phyloP scores from a whole-genome alignment of 192 early-diverging fungal genomes.

The Umbelopsis sp. region DNA sequence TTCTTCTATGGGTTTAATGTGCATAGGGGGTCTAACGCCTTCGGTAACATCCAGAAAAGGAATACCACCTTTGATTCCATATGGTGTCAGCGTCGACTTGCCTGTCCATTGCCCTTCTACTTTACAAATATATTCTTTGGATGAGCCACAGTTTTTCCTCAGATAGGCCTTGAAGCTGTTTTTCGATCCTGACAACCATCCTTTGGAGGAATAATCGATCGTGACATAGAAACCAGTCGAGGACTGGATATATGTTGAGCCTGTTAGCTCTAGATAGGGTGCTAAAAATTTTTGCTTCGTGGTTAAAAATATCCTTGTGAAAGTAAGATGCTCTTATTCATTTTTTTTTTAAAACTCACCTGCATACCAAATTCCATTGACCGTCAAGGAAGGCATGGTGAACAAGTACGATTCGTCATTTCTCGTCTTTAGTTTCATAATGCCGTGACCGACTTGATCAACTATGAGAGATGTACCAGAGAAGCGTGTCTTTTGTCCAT shows the following conservation, averaged over 20 bases:
- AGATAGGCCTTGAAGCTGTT: constrained; percentile 69
- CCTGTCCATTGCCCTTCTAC: constrained; percentile 67
- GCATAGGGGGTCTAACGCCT: constrained; percentile 51
- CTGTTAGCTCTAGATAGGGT: constrained; percentile 43
- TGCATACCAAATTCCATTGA: constrained; percentile 69
- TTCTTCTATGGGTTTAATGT: constrained; percentile 55
- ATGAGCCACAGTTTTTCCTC: constrained; percentile 23
- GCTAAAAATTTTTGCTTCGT: neutral
- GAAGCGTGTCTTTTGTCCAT: constrained; percentile 59
- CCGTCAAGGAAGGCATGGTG: constrained; percentile 68
- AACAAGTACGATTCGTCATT: constrained; percentile 65
- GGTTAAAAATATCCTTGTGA: neutral
- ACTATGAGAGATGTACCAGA: constrained; percentile 72
- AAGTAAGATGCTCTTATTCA: neutral
- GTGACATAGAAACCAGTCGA: constrained; percentile 47
- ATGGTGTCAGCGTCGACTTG: constrained; percentile 58
- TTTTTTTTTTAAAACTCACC: constrained; percentile 8
- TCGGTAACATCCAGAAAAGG: constrained; percentile 64
- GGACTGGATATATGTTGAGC: constrained; percentile 62
- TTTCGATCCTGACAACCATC: constrained; percentile 77
- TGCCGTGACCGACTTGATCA: constrained; percentile 70
- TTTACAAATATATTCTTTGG: constrained; percentile 39
- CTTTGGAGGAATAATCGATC: constrained; percentile 70
- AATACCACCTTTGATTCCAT: constrained; percentile 48
- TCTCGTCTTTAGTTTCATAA: constrained; percentile 45